Evolutionary conservation across 805 yeast genomes (phyloP), one percentile per base, ranked within the genome.

Genomic region (Spathaspora sp.): DNA sequence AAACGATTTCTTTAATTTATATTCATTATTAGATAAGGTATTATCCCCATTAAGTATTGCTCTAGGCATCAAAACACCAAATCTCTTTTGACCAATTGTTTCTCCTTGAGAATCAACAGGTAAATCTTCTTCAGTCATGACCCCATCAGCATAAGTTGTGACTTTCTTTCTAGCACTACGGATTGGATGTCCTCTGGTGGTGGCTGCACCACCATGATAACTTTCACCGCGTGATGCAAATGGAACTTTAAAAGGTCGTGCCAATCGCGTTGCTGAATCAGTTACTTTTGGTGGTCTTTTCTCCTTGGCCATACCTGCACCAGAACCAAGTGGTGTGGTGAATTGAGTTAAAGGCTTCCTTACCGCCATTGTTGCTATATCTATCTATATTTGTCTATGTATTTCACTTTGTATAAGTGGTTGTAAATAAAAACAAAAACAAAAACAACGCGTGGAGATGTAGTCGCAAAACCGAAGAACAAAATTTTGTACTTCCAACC

Each of bases 161-260:
- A 51, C 53, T 42, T 74, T 70, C 23, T 67, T 52, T 46, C 72
- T 60, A 11, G 69, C 73, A 38, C 62, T 53, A 42, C 75, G 53
- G 10, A 59, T 55, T 7, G 66, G 67, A 40, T 43, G 49, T 4
- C 57, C 54, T 29, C 56, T 50, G 7, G 50, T 52, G 6, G 57
- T 48, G 4, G 56, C 52, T 1, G 19, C 26, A 26, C 46, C 51
- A 14, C 55, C 52, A 26, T 58, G 55, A 5, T 44, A 23, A 6
- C 48, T 39, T 12, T 55, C 32, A 1, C 48, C 35, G 47, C 63
- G 51, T 29, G 55, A 57, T 16, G 68, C 66, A 56, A 85, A 79
- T 0, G 96, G 96, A 0, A 86, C 78, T 53, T 74, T 80, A 68
- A 87, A 88, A 0, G 96, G 96, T 60, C 75, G 81, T 1, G 83